Base-by-base conservation (phyloP, 352 stramenopile species). In the Phytopythium litorale region DNA sequence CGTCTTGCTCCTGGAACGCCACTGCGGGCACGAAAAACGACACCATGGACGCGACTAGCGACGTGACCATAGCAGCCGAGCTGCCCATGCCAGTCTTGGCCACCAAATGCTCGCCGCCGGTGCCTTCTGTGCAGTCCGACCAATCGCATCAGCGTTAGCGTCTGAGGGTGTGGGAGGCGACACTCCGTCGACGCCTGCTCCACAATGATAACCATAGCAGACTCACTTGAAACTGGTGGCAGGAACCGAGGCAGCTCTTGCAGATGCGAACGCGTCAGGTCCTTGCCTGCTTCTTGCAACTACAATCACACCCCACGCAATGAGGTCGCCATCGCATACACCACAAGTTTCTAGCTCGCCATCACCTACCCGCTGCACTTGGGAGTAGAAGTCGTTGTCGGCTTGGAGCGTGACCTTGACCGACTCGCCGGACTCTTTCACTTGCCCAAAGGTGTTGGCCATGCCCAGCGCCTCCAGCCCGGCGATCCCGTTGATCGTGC, bases 361-460 rank as follows among this genome's bases (percentile, higher is more conserved):
- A 4, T 4, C 18, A 0, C 43, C 58, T 65, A 91, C 83, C 57
- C 81, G 72, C 21, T 78, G 49, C 7, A 81, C 77, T 82, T 98
- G 90, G 1, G 91, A 98, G 74, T 99, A 99, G 73, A 99, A 99
- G 54, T 98, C 96, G 68, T 99, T 99, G 71, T 99, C 94, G 7
- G 94, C 97, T 37, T 84, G 64, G 30, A 99, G 88, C 30, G 70
- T 87, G 49, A 98, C 82, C 30, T 78, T 67, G 21, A 98, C 68
- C 1, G 65, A 45, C 8, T 63, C 48, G 4, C 59, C 63, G 9
- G 52, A 60, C 15, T 53, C 37, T 5, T 50, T 51, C 18, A 92
- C 45, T 1, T 63, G 35, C 6, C 64, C 23, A 16, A 75, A 85
- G 11, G 60, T 73, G 33, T 63, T 25, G 11, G 46, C 46, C 23